Conservation (phyloP, 495 filamentous ascomycete species). For the Opeltia flavorubescens region DNA sequence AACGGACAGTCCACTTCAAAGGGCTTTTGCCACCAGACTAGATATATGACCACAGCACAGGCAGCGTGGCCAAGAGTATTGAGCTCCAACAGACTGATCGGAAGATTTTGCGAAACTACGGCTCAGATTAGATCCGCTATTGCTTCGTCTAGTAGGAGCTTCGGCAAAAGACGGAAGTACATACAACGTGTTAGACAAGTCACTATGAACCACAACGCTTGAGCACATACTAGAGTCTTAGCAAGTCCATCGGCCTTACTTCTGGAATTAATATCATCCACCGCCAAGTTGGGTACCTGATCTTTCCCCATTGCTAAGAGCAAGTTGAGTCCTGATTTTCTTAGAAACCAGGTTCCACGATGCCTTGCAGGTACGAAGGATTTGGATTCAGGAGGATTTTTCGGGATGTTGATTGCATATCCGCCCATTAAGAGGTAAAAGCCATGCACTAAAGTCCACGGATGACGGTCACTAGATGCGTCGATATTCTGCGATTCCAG, state of each 20-base stretch:
- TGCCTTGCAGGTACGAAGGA: not conserved
- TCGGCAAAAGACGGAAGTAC: too few species aligned
- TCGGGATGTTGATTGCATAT: slow-evolving; percentile 18
- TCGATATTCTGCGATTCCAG: not conserved
- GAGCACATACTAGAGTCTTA: slow-evolving; percentile 21
- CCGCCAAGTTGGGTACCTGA: slow-evolving; percentile 15
- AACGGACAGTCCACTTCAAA: not conserved
- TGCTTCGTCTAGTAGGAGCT: too few species aligned
- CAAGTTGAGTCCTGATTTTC: not conserved
- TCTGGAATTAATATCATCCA: slow-evolving; percentile 23
- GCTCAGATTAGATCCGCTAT: too few species aligned
- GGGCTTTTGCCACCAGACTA: slow-evolving; percentile 24
- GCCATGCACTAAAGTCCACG: slow-evolving; percentile 7
- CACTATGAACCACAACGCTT: slow-evolving; percentile 24
- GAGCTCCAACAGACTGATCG: slow-evolving; percentile 26
- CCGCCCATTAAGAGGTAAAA: slow-evolving; percentile 7
- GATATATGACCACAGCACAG: slow-evolving; percentile 23
- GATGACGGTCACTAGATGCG: not conserved
- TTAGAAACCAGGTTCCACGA: slow-evolving; percentile 2
- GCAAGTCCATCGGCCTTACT: slow-evolving; percentile 26
- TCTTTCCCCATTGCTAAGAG: slow-evolving; percentile 4
- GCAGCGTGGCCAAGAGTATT: slow-evolving; percentile 28
- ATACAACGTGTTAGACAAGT: slow-evolving; percentile 15
- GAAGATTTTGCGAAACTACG: slow-evolving; percentile 13
- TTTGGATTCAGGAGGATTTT: not conserved